Base-by-base conservation (phyloP, 495 filamentous ascomycete species). In the Tuber indicum region DNA sequence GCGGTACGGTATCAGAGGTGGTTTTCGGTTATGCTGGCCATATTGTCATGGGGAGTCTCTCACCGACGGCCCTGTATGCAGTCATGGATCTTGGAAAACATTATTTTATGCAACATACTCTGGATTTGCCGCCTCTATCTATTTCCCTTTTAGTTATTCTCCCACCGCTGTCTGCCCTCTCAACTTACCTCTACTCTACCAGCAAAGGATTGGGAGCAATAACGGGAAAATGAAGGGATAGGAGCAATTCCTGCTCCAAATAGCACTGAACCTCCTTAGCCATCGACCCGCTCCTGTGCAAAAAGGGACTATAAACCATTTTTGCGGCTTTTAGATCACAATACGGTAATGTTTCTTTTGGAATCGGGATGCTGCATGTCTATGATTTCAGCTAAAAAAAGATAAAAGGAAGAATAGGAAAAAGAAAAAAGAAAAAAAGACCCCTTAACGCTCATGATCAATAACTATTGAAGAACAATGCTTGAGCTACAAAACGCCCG, bases 341-440 rank as follows among this genome's bases (percentile, higher is more conserved):
- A 32, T 32, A 32, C 32, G 32, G 39, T 41, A 36, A 36, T 66
- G 14, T 17, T 66, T 26, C 26, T 66, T 32, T 66, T 66, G 58
- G 58, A 66, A 66, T 36, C 58, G 4, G 26, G 58, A 32, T 19
- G n/a, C 52, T 26, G 16, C 58, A 14, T 17, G 58, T 36, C 26
- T 36, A 66, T 66, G 14, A 66, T 66, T 66, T 66, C 26, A 66
- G 58, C 58, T 66, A 36, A 66, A 66, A 66, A 66, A 36, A 66
- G 58, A 14, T 6, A 26, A 32, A 32, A 26, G 26, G 12, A 32
- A 14, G 26, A n/a, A 12, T 26, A 26, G 9, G 9, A 8, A 17
- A 32, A 32, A 32, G 6, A 32, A 66, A 36, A 26, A 36, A 19
- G 0, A 41, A 66, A 41, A 66, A 26, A 66, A 36, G 58, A 19